These are phyloP conservation scores for Colletotrichum lindemuthianum DNA, from an alignment of 2,329 filamentous ascomycete genomes.

Conservation along the genomic window DNA sequence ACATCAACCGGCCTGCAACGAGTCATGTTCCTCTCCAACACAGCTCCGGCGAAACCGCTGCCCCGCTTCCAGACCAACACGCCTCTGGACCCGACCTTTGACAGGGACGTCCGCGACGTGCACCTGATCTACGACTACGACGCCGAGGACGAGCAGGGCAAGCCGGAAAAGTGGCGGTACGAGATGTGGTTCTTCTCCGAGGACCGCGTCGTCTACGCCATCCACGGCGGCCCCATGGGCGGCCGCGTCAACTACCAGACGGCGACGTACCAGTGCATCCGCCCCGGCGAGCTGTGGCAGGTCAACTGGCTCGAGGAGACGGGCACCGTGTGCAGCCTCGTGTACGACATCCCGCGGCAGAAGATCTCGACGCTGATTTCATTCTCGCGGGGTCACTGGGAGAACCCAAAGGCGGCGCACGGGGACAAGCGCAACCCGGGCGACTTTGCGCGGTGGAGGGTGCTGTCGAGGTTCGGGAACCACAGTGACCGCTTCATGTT, in stretches of 20 bases:
- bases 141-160: slow-evolving; percentile 56
- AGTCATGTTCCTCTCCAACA: slow-evolving; percentile 36
- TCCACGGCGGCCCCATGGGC: slow-evolving; percentile 69
- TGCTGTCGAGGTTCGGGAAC: slow-evolving; percentile 57
- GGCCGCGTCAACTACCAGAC: slow-evolving; percentile 64
- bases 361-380: slow-evolving; percentile 62
- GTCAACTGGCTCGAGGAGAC: slow-evolving; percentile 71
- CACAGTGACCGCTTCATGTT: slow-evolving; percentile 62
- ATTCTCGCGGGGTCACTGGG: slow-evolving; percentile 68
- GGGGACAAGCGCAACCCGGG: slow-evolving; percentile 64
- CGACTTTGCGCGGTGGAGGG: slow-evolving; percentile 63
- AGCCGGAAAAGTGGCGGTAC: slow-evolving; percentile 68
- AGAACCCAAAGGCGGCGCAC: slow-evolving; percentile 58
- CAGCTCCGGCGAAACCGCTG: slow-evolving; percentile 21
- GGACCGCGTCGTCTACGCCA: slow-evolving; percentile 64
- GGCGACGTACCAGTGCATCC: slow-evolving; percentile 66
- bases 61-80: slow-evolving; percentile 37
- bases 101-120: slow-evolving; percentile 61
- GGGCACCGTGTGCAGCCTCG: slow-evolving; percentile 63
- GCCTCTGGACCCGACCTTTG: slow-evolving; percentile 47
- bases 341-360: slow-evolving; percentile 62
- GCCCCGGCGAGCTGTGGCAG: slow-evolving; percentile 68
- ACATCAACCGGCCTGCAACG: not conserved
- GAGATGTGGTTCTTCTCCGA: slow-evolving; percentile 70
- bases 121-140: slow-evolving; percentile 68